Evolutionary conservation across 2,329 filamentous ascomycete species (phyloP), one percentile per base, ranked within the genome.

Genomic region (Delphinella strobiligena): DNA sequence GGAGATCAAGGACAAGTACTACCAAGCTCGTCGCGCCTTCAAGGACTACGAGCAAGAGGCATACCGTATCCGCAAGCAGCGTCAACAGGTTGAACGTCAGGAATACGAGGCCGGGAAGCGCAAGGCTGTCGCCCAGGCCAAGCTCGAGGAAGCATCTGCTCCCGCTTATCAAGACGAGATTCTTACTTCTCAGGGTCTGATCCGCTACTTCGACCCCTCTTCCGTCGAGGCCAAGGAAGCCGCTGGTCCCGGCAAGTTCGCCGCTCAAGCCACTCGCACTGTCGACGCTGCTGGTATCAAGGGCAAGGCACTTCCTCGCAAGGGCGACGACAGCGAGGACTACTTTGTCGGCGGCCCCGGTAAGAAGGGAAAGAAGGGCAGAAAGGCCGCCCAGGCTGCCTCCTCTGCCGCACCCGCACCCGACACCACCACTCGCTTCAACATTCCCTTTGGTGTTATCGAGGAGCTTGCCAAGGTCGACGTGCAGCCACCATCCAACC

Each of bases 81-180:
- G 80, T 54, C 75, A 82, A 58, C 80, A 80, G 66, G 77, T 80
- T 34, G 88, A 98, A 70, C 79, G 83, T 41, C 82, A 85, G 45
- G 76, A 75, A 41, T 75, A 75, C 56, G 67, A 77, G 51, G 76
- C 80, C 55, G 78, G 82, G 59, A 77, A 77, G 65, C 78, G 80
- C 64, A 82, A 80, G 68, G 79, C 82, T 58, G 73, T 78, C 37
- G 85, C 84, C 40, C 74, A 83, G 63, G 74, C 79, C 60, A 72
- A 84, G 61, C 78, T 93, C 31, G 78, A 80, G 54, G 82, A 89
- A 56, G 85, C 85, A 51, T 83, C 79, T 57, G 80, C 85, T 53
- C 87, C 82, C 12, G 91, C 91, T 38, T 98, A 86, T 69, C 72
- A 85, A 34, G 86, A 95, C 52, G 87, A 98, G 68, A 94, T 98